Evolutionary conservation across 352 stramenopile species (phyloP).

Genomic region (Phytophthora sp.): DNA sequence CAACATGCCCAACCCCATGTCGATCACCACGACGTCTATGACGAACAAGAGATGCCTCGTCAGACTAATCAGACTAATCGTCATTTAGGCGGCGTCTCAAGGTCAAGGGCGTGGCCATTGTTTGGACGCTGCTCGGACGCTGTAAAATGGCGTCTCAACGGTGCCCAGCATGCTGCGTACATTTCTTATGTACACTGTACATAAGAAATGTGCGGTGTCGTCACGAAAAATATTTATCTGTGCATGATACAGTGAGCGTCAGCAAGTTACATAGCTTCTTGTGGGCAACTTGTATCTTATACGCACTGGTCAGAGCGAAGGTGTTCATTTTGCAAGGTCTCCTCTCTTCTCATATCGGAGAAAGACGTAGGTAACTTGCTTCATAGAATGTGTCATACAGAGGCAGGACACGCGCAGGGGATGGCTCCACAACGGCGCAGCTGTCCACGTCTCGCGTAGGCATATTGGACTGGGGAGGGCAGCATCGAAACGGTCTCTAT

Average conservation of each 20-base stretch:
- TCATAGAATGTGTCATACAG: too few species aligned
- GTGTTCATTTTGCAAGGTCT: too few species aligned
- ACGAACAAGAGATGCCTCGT: constrained; percentile 9
- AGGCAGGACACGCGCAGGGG: too few species aligned
- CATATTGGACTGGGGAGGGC: too few species aligned
- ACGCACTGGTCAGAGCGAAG: too few species aligned
- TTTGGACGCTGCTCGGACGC: constrained; percentile 19
- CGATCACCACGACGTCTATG: constrained; percentile 17
- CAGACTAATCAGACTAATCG: not conserved
- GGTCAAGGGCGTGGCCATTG: constrained; percentile 17
- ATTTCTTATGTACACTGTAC: constrained; percentile 1
- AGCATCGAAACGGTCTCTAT: too few species aligned
- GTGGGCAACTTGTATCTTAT: too few species aligned
- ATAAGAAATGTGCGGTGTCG: constrained; percentile 14
- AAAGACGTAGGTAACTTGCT: too few species aligned
- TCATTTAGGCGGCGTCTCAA: not conserved
- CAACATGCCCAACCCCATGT: constrained; percentile 7
- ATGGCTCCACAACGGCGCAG: too few species aligned
- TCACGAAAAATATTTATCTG: constrained; percentile 18
- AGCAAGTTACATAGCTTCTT: not conserved
- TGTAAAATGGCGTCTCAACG: constrained; percentile 22
- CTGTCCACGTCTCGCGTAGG: too few species aligned
- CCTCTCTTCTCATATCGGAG: too few species aligned
- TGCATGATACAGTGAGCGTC: not conserved
- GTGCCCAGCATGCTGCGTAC: too few species aligned